Percentiles rank a stretch among this genome's conserved stretches.
These are phyloP conservation scores for Leccinellum luteum DNA, from an alignment of 768 basidiomycete genomes.

Conservation along the genomic window DNA sequence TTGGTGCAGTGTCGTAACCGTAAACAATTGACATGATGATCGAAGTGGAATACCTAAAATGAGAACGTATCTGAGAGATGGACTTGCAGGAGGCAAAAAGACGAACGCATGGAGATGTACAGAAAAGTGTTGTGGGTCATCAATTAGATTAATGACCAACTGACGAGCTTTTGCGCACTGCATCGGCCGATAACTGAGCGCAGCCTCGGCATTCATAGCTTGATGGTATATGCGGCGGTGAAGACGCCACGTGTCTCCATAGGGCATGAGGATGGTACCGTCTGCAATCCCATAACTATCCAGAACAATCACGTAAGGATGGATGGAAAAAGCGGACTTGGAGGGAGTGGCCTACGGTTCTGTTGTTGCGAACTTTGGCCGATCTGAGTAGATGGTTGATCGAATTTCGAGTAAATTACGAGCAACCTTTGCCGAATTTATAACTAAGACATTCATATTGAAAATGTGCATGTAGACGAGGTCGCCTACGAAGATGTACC, in stretches of 20 bases:
- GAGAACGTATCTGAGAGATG: neutral
- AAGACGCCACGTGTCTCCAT: conserved; percentile 39
- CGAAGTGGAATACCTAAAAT: conserved; percentile 26
- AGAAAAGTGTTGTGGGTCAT: conserved; percentile 25
- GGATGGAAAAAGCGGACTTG: neutral
- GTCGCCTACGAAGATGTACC: conserved; percentile 14
- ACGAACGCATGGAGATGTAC: conserved; percentile 28
- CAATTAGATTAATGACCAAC: conserved; percentile 32
- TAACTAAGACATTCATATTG: conserved; percentile 23
- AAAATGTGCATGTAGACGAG: conserved; percentile 22
- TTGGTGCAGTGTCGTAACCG: conserved; percentile 19
- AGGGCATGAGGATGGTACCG: conserved; percentile 33
- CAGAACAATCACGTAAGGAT: neutral
- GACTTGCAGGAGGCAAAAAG: neutral
- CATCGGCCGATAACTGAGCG: conserved; percentile 29
- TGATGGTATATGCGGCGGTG: conserved; percentile 36
- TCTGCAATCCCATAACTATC: conserved; percentile 34
- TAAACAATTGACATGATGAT: conserved; percentile 29
- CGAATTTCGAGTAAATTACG: conserved; percentile 29
- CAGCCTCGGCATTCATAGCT: conserved; percentile 29
- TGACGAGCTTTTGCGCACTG: conserved; percentile 33
- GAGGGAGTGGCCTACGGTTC: conserved; percentile 16
- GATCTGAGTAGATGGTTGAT: conserved; percentile 34
- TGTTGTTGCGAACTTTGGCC: conserved; percentile 26
- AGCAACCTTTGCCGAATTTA: conserved; percentile 28